Conservation (phyloP, 2,329 filamentous ascomycete species). For the Pyrenophora graminea region DNA sequence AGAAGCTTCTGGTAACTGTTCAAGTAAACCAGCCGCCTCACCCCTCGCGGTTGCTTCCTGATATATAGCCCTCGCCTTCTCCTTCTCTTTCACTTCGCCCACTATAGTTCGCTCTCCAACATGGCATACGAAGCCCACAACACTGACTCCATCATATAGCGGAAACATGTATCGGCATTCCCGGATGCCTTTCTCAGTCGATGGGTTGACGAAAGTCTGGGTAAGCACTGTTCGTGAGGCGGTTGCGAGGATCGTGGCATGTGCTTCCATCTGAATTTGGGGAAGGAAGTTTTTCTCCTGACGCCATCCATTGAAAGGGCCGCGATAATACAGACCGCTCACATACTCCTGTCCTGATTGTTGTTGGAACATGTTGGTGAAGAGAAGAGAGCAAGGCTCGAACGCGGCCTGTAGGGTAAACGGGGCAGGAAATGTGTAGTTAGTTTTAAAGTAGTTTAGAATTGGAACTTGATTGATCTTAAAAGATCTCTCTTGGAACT, state of each 20-base stretch:
- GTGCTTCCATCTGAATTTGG: slow-evolving; percentile 60
- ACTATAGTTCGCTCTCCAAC: slow-evolving; percentile 64
- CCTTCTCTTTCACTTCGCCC: slow-evolving; percentile 69
- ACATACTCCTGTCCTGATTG: slow-evolving; percentile 5
- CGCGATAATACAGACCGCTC: slow-evolving; percentile 40
- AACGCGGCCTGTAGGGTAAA: too few relatives aligned
- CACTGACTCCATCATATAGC: slow-evolving; percentile 71
- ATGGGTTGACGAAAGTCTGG: slow-evolving; percentile 67
- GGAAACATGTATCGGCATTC: slow-evolving; percentile 71
- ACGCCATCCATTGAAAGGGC: neutral
- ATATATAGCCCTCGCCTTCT: slow-evolving; percentile 64
- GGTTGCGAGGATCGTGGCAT: slow-evolving; percentile 64
- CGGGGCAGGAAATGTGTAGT: too few relatives aligned
- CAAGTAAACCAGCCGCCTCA: slow-evolving; percentile 67
- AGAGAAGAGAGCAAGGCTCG: too few relatives aligned
- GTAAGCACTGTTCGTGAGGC: slow-evolving; percentile 57
- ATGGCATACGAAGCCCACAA: slow-evolving; percentile 69
- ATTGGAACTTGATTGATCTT: too few relatives aligned
- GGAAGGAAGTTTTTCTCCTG: slow-evolving; percentile 54
- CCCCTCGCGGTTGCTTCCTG: slow-evolving; percentile 61
- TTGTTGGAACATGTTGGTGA: too few relatives aligned
- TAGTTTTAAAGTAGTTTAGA: too few relatives aligned
- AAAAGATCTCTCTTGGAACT: neutral
- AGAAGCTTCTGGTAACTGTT: slow-evolving; percentile 62
- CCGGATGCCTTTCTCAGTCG: slow-evolving; percentile 49